A percentile compares a stretch with the other conserved stretches of the same genome.
These are phyloP conservation scores for Chalciporus pseudorubinellus DNA, from an alignment of 768 basidiomycete genomes.

Conservation along the genomic window DNA sequence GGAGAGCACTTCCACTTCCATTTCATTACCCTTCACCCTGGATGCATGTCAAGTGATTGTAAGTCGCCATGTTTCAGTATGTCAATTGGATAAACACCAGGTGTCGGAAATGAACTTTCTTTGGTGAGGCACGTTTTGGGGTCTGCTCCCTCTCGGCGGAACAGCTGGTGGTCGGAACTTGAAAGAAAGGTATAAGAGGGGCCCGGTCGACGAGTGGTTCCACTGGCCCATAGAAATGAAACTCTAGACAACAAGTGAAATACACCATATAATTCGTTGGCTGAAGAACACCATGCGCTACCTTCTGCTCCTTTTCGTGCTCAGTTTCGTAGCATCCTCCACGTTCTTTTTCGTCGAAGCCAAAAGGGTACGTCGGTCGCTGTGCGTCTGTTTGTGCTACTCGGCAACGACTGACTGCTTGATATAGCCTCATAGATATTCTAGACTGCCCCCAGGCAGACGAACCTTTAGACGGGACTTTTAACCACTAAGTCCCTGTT, in stretches of 20 bases:
- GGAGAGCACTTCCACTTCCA: slow-evolving; percentile 12
- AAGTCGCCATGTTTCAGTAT: neutral
- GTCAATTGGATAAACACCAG: neutral
- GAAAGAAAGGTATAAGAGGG: slow-evolving; percentile 27
- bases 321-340: slow-evolving; percentile 27
- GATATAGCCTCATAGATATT: slow-evolving; percentile 20
- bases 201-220: neutral
- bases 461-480: slow-evolving; percentile 23
- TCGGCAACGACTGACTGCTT: slow-evolving; percentile 3
- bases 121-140: slow-evolving; percentile 22
- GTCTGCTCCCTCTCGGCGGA: slow-evolving; percentile 5
- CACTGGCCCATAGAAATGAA: slow-evolving; percentile 31
- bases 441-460: slow-evolving; percentile 5
- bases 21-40: slow-evolving; percentile 10
- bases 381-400: neutral
- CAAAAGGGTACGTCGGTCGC: slow-evolving; percentile 21
- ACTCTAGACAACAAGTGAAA: slow-evolving; percentile 17
- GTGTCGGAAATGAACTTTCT: slow-evolving; percentile 22
- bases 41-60: neutral
- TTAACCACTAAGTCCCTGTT: slow-evolving; percentile 26
- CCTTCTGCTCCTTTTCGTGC: slow-evolving; percentile 28
- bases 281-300: slow-evolving; percentile 20
- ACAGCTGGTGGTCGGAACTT: slow-evolving; percentile 16
- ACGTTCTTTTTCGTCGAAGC: slow-evolving; percentile 32
- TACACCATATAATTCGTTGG: neutral